Base-by-base conservation (phyloP, 2,329 filamentous ascomycete genomes). In the Hymenoscyphus occultus region DNA sequence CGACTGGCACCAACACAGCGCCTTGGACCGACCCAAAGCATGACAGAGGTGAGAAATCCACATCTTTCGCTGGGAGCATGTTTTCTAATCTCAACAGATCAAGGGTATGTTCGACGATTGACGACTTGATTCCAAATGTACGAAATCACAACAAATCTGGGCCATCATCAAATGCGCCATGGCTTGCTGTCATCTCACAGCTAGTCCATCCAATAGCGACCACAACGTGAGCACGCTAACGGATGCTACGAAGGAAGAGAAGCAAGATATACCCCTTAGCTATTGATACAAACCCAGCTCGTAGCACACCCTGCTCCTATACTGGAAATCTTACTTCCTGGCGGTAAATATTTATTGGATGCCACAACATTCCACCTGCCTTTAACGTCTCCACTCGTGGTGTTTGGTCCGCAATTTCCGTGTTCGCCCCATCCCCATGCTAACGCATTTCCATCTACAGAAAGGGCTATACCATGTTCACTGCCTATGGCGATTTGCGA, bases 371-470 rank as follows among this genome's bases (percentile, higher is more conserved):
- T 93, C 81, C 84, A 91, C 66, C 81, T 82, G 10, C 84, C 89
- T 69, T 88, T 89, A 57, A 93, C 87, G 76, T 91, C 86, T 60
- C 86, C 87, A 67, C 83, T 80, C 67, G 87, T 85, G 13, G 79
- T 80, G 54, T 84, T 80, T 42, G 86, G 85, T 2, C 95, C 95
- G 76, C 95, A 99, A 76, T 99, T 99, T 1, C 95, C 95, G 78
- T 99, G 95, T 78, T 98, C 94, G 1, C 93, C 93, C 95, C 95
- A 99, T 22, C 95, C 95, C 92, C 94, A 98, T 1, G 91, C 86
- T 59, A 96, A 78, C 1, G 97, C 86, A 60, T 88, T 84, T 1
- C 86, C 86, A 22, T 83, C 80, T 10, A 78, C 78, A 0, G 90
- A 87, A 32, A 94, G 77, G 9, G 87, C 91, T 68, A 98, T 77